Evolutionary conservation across 441 rosid species (phyloP), one percentile per base, ranked within the genome.

Genomic region (Croton laevigatus): DNA sequence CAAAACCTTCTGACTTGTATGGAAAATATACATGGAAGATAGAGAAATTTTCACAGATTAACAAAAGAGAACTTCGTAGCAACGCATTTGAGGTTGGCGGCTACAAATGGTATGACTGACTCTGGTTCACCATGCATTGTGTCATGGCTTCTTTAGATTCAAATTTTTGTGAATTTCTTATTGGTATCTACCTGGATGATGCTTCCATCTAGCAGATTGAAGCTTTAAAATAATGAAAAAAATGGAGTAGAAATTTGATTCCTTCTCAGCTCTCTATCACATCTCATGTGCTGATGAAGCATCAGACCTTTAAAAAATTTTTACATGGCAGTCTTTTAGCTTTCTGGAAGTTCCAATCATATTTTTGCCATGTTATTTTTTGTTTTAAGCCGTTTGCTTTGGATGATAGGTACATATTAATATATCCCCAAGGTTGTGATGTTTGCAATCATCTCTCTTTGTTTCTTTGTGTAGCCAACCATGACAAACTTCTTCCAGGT

Each of bases 401-500:
- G 73, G 54, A 70, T 81, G 67, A 65, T 86, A 95, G 99, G 99
- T 95, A 95, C 74, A 95, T 95, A 57, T 78, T 95, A 82, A 95
- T 95, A 62, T 95, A 95, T 80, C 99, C 99, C 69, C 98, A 93
- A 79, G 98, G 99, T 23, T 93, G 98, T 81, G 99, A 95, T 75
- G 99, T 89, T 70, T 87, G 89, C 85, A 91, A 95, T 82, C 98
- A 95, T 82, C 97, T 95, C 45, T 95, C 99, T 13, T 82, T 95
- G 87, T 95, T 95, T 83, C 97, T 95, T 27, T 93, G 98, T 80
- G 99, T 95, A 77, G 91, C 91, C 64, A 86, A 95, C 74, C 90
- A 95, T 60, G 99, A 95, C 71, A 95, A 95, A 79, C 99, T 95
- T 78, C 97, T 91, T 78, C 99, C 99, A 82, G 99, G 99, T 95